phyloP scores from a whole-genome alignment of 176 grass and related monocot species.

The Oryza rufipogon region DNA sequence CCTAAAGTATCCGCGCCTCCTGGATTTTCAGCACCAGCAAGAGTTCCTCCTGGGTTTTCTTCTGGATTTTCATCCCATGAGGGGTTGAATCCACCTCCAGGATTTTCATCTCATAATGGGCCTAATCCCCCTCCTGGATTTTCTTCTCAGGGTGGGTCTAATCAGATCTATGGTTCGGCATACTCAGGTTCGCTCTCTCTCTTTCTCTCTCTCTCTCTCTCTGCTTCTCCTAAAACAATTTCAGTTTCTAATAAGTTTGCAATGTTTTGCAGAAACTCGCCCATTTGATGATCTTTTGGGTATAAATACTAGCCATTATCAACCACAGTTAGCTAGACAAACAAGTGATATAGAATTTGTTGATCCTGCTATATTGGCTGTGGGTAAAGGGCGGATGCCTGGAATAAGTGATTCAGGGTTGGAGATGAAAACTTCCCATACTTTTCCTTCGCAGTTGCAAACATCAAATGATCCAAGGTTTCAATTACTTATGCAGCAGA shows the following conservation, averaged over 20 bases:
- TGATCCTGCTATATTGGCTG: slow-evolving; percentile 92
- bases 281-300: slow-evolving; percentile 47
- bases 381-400: slow-evolving; percentile 84
- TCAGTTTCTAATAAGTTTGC: slow-evolving; percentile 37
- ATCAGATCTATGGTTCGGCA: slow-evolving; percentile 49
- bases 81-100: slow-evolving; percentile 53
- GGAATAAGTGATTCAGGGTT: slow-evolving; percentile 61
- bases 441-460: slow-evolving; percentile 53
- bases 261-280: slow-evolving; percentile 53
- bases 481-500: slow-evolving; percentile 73
- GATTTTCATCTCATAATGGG: slow-evolving; percentile 58
- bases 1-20: slow-evolving; percentile 59
- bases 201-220: too few relatives aligned
- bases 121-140: slow-evolving; percentile 49
- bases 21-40: slow-evolving; percentile 62
- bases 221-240: slow-evolving; percentile 21
- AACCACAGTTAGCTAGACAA: slow-evolving; percentile 60
- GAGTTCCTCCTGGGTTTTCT: slow-evolving; percentile 63
- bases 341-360: slow-evolving; percentile 76
- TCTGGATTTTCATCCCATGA: slow-evolving; percentile 63
- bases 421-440: slow-evolving; percentile 48
- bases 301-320: slow-evolving; percentile 56
- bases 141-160: slow-evolving; percentile 58
- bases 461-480: slow-evolving; percentile 72
- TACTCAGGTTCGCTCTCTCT: too few relatives aligned